Conservation (phyloP, 768 basidiomycete species). For the Trametes cingulata region DNA sequence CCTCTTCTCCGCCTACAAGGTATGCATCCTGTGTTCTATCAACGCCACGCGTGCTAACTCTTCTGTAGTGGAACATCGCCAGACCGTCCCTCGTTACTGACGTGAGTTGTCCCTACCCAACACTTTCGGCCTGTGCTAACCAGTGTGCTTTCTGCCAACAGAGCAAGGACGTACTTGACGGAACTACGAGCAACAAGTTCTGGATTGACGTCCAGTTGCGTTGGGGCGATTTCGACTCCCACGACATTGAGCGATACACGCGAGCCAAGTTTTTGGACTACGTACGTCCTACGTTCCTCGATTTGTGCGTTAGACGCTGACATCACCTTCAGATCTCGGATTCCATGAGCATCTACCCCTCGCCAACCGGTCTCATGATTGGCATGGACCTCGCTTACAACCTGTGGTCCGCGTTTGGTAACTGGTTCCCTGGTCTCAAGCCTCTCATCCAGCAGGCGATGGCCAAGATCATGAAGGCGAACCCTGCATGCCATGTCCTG, state of each 20-base stretch:
- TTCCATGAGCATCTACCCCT: constrained; percentile 99
- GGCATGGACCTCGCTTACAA: constrained; percentile 99
- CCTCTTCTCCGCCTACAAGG: constrained; percentile 93
- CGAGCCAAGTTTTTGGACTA: constrained; percentile 99
- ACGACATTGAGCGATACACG: constrained; percentile 98
- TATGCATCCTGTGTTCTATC: constrained; percentile 26
- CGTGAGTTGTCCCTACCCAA: constrained; percentile 47
- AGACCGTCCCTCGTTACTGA: constrained; percentile 95
- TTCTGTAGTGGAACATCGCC: constrained; percentile 88
- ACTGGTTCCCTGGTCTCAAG: constrained; percentile 99
- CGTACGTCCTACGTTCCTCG: constrained; percentile 43
- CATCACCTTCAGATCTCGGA: constrained; percentile 68
- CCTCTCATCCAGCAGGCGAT: constrained; percentile 98
- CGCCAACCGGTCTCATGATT: constrained; percentile 98
- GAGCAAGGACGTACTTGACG: constrained; percentile 94
- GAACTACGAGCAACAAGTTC: constrained; percentile 98
- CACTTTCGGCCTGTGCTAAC: background rate
- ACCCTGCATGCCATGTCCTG: constrained; percentile 95
- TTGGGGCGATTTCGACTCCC: constrained; percentile 99
- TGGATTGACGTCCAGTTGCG: constrained; percentile 96
- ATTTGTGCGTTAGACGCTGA: background rate
- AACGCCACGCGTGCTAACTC: background rate
- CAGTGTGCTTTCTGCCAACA: constrained; percentile 30
- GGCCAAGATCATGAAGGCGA: constrained; percentile 99
- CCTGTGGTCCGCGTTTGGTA: constrained; percentile 97